Conservation (phyloP, 495 filamentous ascomycete species). For the Aspergillus olivimuriae region DNA sequence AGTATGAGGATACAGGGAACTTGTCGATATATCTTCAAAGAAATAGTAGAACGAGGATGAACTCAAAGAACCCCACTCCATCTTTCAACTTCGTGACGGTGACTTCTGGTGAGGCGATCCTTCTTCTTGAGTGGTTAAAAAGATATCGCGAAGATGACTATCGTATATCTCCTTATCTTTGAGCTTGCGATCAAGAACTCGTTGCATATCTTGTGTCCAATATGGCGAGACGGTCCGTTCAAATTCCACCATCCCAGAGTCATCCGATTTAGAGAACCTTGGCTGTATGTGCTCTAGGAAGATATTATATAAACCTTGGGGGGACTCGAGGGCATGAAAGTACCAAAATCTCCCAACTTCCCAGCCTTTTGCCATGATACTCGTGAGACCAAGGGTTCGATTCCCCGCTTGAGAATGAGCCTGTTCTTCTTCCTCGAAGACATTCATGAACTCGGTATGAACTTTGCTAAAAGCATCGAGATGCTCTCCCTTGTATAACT, state of each 20-base stretch:
- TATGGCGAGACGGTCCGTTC: constrained; percentile 2
- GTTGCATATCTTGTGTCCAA: constrained; percentile 5
- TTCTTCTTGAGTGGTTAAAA: no score
- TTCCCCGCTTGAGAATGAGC: background rate
- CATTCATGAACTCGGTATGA: constrained; percentile 9
- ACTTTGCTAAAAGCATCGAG: constrained; percentile 4
- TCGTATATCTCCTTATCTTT: constrained; percentile 10
- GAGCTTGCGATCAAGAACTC: constrained; percentile 6
- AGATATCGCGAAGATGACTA: background rate
- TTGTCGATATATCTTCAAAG: no score
- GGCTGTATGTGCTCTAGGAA: constrained; percentile 15
- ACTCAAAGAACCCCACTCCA: no score
- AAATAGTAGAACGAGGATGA: no score
- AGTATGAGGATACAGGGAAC: no score
- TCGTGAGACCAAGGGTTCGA: constrained; percentile 3
- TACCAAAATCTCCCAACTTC: constrained; percentile 19
- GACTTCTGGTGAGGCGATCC: no score
- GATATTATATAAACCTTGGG: constrained; percentile 14
- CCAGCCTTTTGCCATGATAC: constrained; percentile 15
- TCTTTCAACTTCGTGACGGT: no score
- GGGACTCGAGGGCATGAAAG: constrained; percentile 20
- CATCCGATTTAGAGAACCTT: background rate
- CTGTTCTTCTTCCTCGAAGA: constrained; percentile 11
- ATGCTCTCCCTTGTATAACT: no score
- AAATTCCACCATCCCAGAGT: background rate